Percentiles rank a stretch among this genome's conserved stretches.
Conservation (phyloP, 176 grass and related monocot species). For the Triticum turgidum region DNA sequence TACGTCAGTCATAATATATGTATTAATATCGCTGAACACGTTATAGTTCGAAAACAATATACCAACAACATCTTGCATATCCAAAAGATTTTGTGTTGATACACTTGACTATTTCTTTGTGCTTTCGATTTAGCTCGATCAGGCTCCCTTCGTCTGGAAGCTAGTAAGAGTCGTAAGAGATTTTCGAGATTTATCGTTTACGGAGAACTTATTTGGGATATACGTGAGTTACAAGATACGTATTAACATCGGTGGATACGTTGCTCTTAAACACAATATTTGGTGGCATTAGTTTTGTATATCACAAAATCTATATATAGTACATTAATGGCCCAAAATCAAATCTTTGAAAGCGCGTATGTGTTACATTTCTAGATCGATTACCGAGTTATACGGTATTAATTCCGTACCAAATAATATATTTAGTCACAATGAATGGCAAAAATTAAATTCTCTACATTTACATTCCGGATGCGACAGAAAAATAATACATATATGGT, state of each 20-base stretch:
- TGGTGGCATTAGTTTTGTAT: not conserved
- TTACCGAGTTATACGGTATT: not conserved
- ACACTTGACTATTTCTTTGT: not conserved
- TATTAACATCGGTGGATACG: too few relatives aligned
- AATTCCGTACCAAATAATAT: too few relatives aligned
- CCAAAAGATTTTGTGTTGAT: not conserved
- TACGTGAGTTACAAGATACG: too few relatives aligned
- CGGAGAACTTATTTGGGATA: too few relatives aligned
- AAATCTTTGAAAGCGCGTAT: not conserved
- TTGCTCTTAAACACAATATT: not conserved
- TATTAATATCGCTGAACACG: too few relatives aligned
- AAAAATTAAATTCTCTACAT: not conserved
- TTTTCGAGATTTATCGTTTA: not conserved
- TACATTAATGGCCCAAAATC: not conserved
- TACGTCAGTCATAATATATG: too few relatives aligned
- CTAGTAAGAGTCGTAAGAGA: too few relatives aligned
- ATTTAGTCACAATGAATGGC: not conserved
- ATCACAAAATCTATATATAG: not conserved
- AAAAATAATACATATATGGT: too few relatives aligned
- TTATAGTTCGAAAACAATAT: too few relatives aligned
- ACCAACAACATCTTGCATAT: not conserved
- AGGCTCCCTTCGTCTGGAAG: not conserved
- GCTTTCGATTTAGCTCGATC: too few relatives aligned
- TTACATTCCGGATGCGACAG: not conserved
- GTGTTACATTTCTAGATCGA: not conserved